Evolutionary conservation across 148 eudicot species (phyloP), one percentile per base, ranked within the genome.

Genomic region (Vaccinium myrtillus): DNA sequence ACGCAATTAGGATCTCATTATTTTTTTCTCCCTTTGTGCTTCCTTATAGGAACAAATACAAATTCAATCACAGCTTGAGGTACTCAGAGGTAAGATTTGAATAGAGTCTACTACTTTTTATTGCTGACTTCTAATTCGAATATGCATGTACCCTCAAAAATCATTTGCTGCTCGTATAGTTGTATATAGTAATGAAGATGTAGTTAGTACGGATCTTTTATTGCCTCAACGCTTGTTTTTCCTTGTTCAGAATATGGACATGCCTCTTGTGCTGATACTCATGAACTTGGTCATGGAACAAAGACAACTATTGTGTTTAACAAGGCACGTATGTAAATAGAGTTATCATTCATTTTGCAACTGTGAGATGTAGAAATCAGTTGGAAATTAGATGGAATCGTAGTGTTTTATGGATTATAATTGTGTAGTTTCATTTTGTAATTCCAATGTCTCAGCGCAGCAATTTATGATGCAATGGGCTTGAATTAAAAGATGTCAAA

Each of bases 61-160:
- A 78, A 83, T 93, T 86, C 91, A 90, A 67, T 91, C 94, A 84
- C 91, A 88, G 86, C 91, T 93, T 80, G 92, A 92, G 85, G 50
- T 85, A 82, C 93, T 93, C 75, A 89, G 89, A 90, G 94, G 94
- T 93, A 89, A 78, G 61, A 30, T 65, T 82, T 73, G 49, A 25
- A 21, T 81, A 48, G 77, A 48, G 56, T 30, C 55, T 10, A 51
- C 63, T 27, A 82, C 15, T 46, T 81, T 14, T 79, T 2, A 9
- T 71, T 36, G 65, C 11, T 5, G 67, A 16, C 27, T 51, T 63
- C 15, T 25, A 21, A n/a, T 79, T 53, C 19, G 25, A 50, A 43
- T 67, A 78, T 54, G 21, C 58, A 30, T 50, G 18, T n/a, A 51
- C 18, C 27, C 3, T 50, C 14, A 69, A n/a, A 78, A n/a, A 21